phyloP scores from a whole-genome alignment of 2,329 filamentous ascomycete genomes.

The Parastagonospora avenae region DNA sequence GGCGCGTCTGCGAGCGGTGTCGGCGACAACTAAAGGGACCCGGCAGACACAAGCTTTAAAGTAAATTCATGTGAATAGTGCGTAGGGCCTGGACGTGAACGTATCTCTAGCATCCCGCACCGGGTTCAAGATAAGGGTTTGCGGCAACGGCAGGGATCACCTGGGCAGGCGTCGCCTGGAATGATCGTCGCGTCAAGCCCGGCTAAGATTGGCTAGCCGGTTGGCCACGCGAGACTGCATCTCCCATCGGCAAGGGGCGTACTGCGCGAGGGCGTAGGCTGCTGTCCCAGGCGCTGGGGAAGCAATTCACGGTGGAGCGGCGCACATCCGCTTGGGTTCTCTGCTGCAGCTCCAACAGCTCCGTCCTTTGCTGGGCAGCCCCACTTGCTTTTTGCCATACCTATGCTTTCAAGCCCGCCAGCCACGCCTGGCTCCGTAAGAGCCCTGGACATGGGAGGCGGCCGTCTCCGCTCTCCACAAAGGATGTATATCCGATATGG shows the following conservation, averaged over 20 bases:
- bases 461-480: no score
- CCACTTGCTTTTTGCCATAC: constrained; percentile 4
- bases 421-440: no score
- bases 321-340: neutral
- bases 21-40: neutral
- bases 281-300: neutral
- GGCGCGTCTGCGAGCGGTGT: neutral
- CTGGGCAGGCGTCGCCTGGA: neutral
- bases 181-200: neutral
- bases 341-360: constrained; percentile 1
- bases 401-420: no score
- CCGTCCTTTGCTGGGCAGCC: neutral
- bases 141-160: constrained; percentile 11
- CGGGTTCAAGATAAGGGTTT: constrained; percentile 40
- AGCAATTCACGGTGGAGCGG: neutral
- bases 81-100: constrained; percentile 16
- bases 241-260: neutral
- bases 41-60: constrained; percentile 20
- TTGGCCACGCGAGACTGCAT: neutral
- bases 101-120: constrained; percentile 37
- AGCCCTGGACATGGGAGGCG: no score
- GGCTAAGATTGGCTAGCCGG: neutral
- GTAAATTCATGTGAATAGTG: constrained; percentile 8
- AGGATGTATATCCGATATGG: no score
- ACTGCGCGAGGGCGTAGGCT: neutral